Evolutionary conservation across 2,329 filamentous ascomycete species (phyloP), one percentile per base, ranked within the genome.

Genomic region (Didymella lethalis): DNA sequence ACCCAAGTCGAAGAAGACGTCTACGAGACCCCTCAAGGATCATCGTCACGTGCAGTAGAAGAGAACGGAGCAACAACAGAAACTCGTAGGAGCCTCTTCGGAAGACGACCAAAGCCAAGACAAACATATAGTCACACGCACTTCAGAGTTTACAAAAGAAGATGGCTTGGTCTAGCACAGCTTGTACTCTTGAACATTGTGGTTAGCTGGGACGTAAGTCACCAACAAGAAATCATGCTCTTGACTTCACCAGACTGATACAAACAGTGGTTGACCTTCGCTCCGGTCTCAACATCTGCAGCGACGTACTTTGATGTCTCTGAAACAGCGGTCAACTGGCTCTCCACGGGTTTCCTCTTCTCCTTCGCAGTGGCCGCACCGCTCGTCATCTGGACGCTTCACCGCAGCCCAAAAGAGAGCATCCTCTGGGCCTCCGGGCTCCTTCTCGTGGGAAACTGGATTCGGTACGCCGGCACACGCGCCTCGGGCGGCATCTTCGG

Each of bases 121-220:
- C 57, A 68, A 40, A 70, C 63, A 12, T 72, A 73, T 59, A 73
- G 68, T 18, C 72, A 74, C 50, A 52, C 62, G 51, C 72, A 76
- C 54, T 80, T 78, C 62, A 76, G 74, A 26, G 85, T 90, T 23
- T 98, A 98, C 75, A 94, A 90, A 79, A 86, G 92, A 71, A 86
- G 95, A 44, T 99, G 92, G 88, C 91, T 97, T 75, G 95, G 95
- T 0, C 81, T 99, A 50, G 79, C 86, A 23, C 91, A 97, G 77
- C 79, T 98, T 72, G 90, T 93, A 7, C 78, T 98, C 70, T 82
- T 98, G 78, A 99, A 98, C 75, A 89, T 97, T 55, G 87, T 98
- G 61, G 90, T 97, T 41, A 96, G 91, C 72, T 98, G 94, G 94
- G 92, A 96, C 85, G 92, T 95, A 84, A 83, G 92, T 88, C 41